Evolutionary conservation across 1,284 basidiomycete species (phyloP).

Genomic region (Omphalotus olearius): DNA sequence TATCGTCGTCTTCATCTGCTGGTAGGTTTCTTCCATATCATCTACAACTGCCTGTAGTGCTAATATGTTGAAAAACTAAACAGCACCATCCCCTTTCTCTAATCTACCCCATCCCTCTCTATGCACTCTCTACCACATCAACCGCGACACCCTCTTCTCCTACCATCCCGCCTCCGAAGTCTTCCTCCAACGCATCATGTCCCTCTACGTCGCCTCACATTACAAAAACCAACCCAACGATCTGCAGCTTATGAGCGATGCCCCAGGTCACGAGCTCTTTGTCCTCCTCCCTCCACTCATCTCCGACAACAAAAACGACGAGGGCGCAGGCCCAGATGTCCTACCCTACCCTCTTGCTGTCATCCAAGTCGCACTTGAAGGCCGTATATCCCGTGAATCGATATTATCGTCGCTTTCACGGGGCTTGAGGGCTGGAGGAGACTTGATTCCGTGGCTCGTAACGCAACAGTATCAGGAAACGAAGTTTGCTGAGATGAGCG

Average conservation of each 20-base stretch:
- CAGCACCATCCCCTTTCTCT: conserved; percentile 20
- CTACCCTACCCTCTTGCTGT: conserved; percentile 95
- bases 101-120: conserved; percentile 10
- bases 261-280: conserved; percentile 95
- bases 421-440: conserved; percentile 84
- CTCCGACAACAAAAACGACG: conserved; percentile 59
- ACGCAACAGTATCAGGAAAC: conserved; percentile 97
- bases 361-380: conserved; percentile 93
- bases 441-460: conserved; percentile 98
- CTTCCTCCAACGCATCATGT: conserved; percentile 98
- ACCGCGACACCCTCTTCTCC: conserved; percentile 94
- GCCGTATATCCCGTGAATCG: conserved; percentile 83
- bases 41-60: neutral
- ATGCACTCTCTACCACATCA: conserved; percentile 95
- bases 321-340: conserved; percentile 2
- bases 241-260: conserved; percentile 93
- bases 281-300: conserved; percentile 91
- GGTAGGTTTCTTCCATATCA: neutral
- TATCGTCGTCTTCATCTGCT: conserved; percentile 52
- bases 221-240: conserved; percentile 99
- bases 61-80: neutral
- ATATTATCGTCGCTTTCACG: conserved; percentile 85
- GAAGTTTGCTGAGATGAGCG: conserved; percentile 90
- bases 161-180: conserved; percentile 96
- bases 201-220: conserved; percentile 93